Evolutionary conservation across 2,329 filamentous ascomycete genomes (phyloP).

Genomic region (Pyrenochaeta sp.): DNA sequence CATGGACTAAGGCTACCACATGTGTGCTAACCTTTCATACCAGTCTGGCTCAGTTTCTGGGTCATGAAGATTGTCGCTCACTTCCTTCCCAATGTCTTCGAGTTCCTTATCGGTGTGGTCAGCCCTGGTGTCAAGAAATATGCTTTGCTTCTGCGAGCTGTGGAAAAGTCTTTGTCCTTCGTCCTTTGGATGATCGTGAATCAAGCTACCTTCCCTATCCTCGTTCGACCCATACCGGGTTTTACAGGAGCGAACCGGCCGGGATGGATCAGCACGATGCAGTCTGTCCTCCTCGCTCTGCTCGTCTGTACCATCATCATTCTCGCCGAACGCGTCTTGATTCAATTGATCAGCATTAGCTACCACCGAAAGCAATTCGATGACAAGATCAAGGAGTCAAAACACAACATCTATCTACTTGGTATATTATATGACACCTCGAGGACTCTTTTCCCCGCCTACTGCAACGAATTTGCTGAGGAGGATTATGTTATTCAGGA

Average conservation of each 20-base stretch:
- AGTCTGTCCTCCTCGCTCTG: slow-evolving; percentile 71
- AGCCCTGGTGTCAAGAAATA: slow-evolving; percentile 72
- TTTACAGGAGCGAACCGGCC: slow-evolving; percentile 9
- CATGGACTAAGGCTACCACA: neutral
- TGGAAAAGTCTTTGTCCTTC: slow-evolving; percentile 69
- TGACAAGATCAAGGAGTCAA: slow-evolving; percentile 84
- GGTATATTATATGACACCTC: slow-evolving; percentile 91
- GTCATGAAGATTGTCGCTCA: slow-evolving; percentile 67
- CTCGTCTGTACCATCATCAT: slow-evolving; percentile 75
- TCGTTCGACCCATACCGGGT: slow-evolving; percentile 21
- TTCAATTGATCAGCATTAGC: slow-evolving; percentile 84
- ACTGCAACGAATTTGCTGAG: slow-evolving; percentile 87
- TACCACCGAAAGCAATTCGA: slow-evolving; percentile 88
- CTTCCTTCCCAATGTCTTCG: slow-evolving; percentile 67
- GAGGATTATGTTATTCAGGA: slow-evolving; percentile 94
- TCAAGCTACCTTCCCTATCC: slow-evolving; percentile 66
- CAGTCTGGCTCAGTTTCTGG: slow-evolving; percentile 70
- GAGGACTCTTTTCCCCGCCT: slow-evolving; percentile 86
- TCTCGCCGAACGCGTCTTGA: slow-evolving; percentile 78
- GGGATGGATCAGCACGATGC: slow-evolving; percentile 65
- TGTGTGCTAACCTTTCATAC: slow-evolving; percentile 9
- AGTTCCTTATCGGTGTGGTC: slow-evolving; percentile 68
- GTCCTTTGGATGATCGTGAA: slow-evolving; percentile 68
- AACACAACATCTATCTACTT: slow-evolving; percentile 82
- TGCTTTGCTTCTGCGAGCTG: slow-evolving; percentile 63